Conservation (phyloP, 768 basidiomycete genomes). For the Lyophyllum shimeji region DNA sequence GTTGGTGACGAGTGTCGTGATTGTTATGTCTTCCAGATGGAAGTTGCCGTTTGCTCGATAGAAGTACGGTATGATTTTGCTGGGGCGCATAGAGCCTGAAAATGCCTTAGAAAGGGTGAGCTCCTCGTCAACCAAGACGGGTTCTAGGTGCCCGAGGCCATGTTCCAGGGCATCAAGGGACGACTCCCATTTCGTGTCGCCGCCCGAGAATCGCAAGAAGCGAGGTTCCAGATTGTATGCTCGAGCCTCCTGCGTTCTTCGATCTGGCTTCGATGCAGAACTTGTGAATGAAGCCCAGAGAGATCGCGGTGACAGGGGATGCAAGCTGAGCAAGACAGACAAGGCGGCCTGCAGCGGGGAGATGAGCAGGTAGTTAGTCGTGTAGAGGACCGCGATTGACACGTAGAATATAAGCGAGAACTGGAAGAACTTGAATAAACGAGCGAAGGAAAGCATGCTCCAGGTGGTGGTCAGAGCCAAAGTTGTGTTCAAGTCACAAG, state of each 20-base stretch:
- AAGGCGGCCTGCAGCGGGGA: conserved; percentile 29
- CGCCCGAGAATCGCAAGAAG: conserved; percentile 12
- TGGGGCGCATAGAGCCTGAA: conserved; percentile 67
- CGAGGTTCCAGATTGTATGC: conserved; percentile 12
- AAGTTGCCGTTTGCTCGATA: conserved; percentile 63
- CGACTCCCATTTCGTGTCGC: conserved; percentile 30
- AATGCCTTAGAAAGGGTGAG: conserved; percentile 71
- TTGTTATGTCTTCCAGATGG: conserved; percentile 70
- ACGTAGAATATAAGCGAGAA: conserved; percentile 34
- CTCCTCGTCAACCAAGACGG: conserved; percentile 41
- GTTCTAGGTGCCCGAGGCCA: conserved; percentile 31
- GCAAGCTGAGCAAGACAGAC: conserved; percentile 24
- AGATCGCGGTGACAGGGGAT: conserved; percentile 18
- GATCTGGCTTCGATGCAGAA: conserved; percentile 10
- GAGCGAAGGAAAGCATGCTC: conserved; percentile 10
- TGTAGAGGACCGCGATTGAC: conserved; percentile 40
- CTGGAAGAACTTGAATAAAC: conserved; percentile 23
- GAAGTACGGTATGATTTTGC: conserved; percentile 78
- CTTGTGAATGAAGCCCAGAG: conserved; percentile 15
- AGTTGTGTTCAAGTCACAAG: neutral
- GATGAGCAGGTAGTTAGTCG: conserved; percentile 38
- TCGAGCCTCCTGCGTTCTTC: conserved; percentile 9
- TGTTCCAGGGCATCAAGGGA: conserved; percentile 32
- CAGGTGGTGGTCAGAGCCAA: neutral
- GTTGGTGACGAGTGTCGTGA: conserved; percentile 82